Evolutionary conservation across 2,329 filamentous ascomycete species (phyloP).

Genomic region (Immersiporthe knoxdaviesiana): DNA sequence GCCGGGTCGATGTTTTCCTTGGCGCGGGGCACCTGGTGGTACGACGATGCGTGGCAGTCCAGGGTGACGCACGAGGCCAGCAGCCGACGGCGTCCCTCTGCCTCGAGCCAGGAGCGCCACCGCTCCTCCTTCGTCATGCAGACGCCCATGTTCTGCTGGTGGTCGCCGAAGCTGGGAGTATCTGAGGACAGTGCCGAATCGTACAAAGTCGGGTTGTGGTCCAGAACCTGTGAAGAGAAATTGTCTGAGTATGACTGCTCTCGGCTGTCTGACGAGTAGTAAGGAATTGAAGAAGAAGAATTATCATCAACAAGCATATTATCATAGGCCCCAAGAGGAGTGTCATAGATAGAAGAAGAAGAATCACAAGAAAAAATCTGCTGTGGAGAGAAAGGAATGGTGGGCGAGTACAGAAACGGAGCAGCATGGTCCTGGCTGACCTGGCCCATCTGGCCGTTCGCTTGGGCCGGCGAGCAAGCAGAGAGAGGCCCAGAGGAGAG

Average conservation of each 20-base stretch:
- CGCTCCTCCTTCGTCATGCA: constrained; percentile 38
- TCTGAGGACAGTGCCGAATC: constrained; percentile 32
- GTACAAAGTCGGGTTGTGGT: constrained; percentile 34
- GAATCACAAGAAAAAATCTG: constrained; percentile 30
- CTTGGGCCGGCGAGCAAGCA: constrained; percentile 21
- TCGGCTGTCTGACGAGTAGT: constrained; percentile 29
- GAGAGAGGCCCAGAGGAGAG: constrained; percentile 20
- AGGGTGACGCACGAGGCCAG: constrained; percentile 60
- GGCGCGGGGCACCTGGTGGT: constrained; percentile 53
- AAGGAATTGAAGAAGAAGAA: constrained; percentile 32
- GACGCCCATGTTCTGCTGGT: constrained; percentile 21
- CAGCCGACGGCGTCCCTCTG: constrained; percentile 57
- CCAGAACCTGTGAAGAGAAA: constrained; percentile 37
- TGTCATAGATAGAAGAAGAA: constrained; percentile 25
- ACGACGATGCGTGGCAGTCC: constrained; percentile 59
- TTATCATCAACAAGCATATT: constrained; percentile 28
- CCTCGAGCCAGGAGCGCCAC: constrained; percentile 58
- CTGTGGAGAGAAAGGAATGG: constrained; percentile 23
- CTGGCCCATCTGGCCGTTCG: constrained; percentile 16
- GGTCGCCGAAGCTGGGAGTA: constrained; percentile 33
- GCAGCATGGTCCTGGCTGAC: constrained; percentile 18
- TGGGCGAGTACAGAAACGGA: constrained; percentile 23
- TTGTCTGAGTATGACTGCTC: constrained; percentile 39
- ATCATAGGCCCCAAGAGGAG: constrained; percentile 24
- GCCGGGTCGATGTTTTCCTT: constrained; percentile 44